A percentile compares a stretch with the other conserved stretches of the same genome.
phyloP scores from a whole-genome alignment of 768 basidiomycete genomes.

The Boletus bicolor region DNA sequence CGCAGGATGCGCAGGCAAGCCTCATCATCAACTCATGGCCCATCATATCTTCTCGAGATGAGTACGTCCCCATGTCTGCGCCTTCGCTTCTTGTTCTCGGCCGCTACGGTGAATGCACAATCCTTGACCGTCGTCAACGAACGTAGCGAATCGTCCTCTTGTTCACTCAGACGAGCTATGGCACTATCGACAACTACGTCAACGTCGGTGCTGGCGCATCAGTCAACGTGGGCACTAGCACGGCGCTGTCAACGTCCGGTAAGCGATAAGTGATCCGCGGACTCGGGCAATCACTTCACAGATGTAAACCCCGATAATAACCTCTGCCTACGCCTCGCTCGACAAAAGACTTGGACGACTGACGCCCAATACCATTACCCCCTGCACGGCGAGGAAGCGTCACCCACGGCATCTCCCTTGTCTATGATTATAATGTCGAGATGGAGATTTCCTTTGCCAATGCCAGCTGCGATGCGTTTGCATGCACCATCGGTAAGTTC shows the following conservation, averaged over 20 bases:
- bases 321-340: not conserved
- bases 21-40: not conserved
- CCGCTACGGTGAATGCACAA: constrained; percentile 11
- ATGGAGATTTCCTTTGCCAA: constrained; percentile 18
- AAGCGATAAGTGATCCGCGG: not conserved
- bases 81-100: not conserved
- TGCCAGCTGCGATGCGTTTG: constrained; percentile 13
- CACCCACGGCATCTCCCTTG: constrained; percentile 14
- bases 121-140: constrained; percentile 24
- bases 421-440: constrained; percentile 16
- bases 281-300: not conserved
- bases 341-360: not conserved
- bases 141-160: constrained; percentile 18
- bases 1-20: not conserved
- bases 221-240: constrained; percentile 16
- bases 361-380: not conserved
- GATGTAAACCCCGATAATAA: not conserved
- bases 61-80: no score
- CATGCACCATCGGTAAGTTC: constrained; percentile 20
- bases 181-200: constrained; percentile 20
- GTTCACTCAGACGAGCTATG: constrained; percentile 24
- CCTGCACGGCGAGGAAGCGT: not conserved
- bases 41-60: no score
- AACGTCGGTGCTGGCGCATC: constrained; percentile 10
- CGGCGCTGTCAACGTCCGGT: constrained; percentile 16